These are phyloP conservation scores for Thalassiosira allenii DNA, from an alignment of 352 stramenopile species.

Conservation along the genomic window DNA sequence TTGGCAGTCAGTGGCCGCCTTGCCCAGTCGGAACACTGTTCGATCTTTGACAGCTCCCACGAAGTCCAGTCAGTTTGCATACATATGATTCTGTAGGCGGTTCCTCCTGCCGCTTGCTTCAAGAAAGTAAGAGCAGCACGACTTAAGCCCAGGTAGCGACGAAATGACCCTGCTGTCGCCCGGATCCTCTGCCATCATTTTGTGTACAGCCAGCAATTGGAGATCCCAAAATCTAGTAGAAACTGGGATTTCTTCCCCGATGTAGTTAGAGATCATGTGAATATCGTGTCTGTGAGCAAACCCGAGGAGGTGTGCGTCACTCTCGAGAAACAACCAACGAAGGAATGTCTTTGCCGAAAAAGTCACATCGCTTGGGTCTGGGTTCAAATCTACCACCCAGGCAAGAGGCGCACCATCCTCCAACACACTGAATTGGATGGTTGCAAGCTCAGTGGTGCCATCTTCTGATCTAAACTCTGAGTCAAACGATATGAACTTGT, in stretches of 20 bases:
- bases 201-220: slow-evolving; percentile 47
- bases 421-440: slow-evolving; percentile 60
- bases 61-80: background rate
- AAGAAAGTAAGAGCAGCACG: slow-evolving; percentile 50
- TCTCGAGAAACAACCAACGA: slow-evolving; percentile 61
- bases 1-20: slow-evolving; percentile 35
- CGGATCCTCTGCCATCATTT: slow-evolving; percentile 46
- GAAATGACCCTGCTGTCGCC: background rate
- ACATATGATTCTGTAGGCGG: background rate
- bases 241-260: slow-evolving; percentile 51
- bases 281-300: slow-evolving; percentile 57
- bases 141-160: slow-evolving; percentile 52
- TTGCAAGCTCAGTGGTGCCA: slow-evolving; percentile 45
- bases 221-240: slow-evolving; percentile 49
- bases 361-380: slow-evolving; percentile 11
- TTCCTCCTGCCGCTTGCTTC: background rate
- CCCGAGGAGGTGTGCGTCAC: slow-evolving; percentile 37
- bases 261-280: slow-evolving; percentile 44
- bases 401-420: slow-evolving; percentile 38
- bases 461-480: slow-evolving; percentile 45
- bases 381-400: slow-evolving; percentile 56
- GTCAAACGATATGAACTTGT: slow-evolving; percentile 52
- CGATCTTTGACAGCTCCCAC: slow-evolving; percentile 55
- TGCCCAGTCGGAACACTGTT: slow-evolving; percentile 59
- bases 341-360: slow-evolving; percentile 47